These are phyloP conservation scores for Globisporangium rhizosaccharum DNA, from an alignment of 352 stramenopile species.

Conservation along the genomic window DNA sequence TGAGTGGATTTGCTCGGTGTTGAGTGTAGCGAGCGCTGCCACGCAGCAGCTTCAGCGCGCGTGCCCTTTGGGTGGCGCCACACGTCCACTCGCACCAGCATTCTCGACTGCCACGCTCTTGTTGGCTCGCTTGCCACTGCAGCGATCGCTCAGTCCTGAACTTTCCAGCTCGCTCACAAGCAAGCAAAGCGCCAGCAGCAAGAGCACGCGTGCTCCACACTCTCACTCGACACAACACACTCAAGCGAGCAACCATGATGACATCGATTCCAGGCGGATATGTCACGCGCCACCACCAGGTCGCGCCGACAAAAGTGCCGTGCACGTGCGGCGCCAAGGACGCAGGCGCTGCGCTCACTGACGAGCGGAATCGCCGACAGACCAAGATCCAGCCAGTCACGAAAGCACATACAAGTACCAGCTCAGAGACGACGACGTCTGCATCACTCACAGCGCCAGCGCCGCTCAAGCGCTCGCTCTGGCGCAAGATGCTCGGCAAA, in stretches of 20 bases:
- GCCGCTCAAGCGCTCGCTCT: constrained; percentile 39
- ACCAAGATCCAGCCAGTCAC: constrained; percentile 16
- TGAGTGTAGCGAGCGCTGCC: too few relatives aligned
- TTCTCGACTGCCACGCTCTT: background rate
- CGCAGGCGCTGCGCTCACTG: background rate
- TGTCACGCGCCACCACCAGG: background rate
- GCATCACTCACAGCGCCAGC: background rate
- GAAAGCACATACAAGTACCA: background rate
- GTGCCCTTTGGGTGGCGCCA: too few relatives aligned
- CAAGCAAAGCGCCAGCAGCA: background rate
- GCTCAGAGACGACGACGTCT: background rate
- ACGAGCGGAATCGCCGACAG: constrained; percentile 6
- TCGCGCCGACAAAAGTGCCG: constrained; percentile 1
- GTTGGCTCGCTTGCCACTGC: background rate
- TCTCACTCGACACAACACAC: background rate
- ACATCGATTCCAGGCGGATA: constrained; percentile 6
- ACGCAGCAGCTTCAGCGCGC: too few relatives aligned
- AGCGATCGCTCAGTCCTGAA: background rate
- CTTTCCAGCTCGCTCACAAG: background rate
- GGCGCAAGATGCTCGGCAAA: constrained; percentile 48
- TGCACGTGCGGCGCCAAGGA: constrained; percentile 14
- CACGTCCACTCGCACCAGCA: background rate
- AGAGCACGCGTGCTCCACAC: background rate
- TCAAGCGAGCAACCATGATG: constrained; percentile 6
- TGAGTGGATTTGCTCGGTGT: too few relatives aligned